Conservation (phyloP, 345 rosid species). For the Arabidopsis arenosa region DNA sequence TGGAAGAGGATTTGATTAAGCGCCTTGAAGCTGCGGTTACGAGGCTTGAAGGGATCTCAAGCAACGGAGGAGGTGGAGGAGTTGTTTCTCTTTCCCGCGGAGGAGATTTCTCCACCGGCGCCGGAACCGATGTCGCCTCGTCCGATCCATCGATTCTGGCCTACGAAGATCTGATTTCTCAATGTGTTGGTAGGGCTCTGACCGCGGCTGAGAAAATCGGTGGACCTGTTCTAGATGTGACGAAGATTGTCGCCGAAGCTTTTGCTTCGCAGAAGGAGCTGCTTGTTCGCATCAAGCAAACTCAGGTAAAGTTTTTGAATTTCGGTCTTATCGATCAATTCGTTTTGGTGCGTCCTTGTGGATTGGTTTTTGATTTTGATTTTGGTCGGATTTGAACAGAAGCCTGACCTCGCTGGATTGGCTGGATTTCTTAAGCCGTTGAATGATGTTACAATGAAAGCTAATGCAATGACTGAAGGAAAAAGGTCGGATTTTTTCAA, state of each 20-base stretch:
- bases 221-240: conserved; percentile 77
- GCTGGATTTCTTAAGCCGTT: conserved; percentile 83
- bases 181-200: conserved; percentile 62
- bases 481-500: conserved; percentile 86
- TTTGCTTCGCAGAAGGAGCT: conserved; percentile 69
- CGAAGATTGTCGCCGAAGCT: conserved; percentile 71
- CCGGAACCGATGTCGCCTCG: conserved; percentile 32
- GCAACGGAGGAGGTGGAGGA: conserved; percentile 41
- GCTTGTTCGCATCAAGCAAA: conserved; percentile 69
- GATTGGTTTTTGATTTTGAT: conserved; percentile 29
- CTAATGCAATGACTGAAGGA: conserved; percentile 78
- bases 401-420: conserved; percentile 76
- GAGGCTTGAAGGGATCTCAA: conserved; percentile 71
- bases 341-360: conserved; percentile 11
- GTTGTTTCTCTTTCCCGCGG: conserved; percentile 39
- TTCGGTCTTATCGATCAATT: neutral
- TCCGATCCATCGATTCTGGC: conserved; percentile 83
- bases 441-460: conserved; percentile 79
- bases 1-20: conserved; percentile 79
- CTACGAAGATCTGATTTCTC: conserved; percentile 66
- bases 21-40: conserved; percentile 85
- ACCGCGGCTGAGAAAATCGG: conserved; percentile 88
- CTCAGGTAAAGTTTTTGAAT: conserved; percentile 52
- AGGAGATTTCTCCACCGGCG: conserved; percentile 33
- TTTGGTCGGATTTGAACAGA: conserved; percentile 49